Conservation (phyloP, 2,329 filamentous ascomycete genomes). For the Rachicladosporium sp. region DNA sequence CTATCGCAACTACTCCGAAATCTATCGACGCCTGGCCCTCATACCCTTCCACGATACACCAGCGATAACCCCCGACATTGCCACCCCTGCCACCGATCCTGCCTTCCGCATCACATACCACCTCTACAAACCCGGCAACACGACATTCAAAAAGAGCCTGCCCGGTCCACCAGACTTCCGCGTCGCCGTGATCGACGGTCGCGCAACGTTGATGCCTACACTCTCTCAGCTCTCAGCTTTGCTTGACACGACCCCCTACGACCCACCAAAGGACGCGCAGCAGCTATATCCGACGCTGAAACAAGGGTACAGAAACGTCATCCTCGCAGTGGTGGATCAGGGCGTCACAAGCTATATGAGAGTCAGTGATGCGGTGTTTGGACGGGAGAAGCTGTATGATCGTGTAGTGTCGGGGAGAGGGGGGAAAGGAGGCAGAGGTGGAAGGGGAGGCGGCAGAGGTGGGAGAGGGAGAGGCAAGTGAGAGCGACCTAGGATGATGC, state of each 20-base stretch:
- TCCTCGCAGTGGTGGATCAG: slow-evolving; percentile 79
- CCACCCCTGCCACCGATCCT: slow-evolving; percentile 18
- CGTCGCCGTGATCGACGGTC: slow-evolving; percentile 68
- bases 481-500: not conserved
- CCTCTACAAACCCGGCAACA: slow-evolving; percentile 60
- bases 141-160: slow-evolving; percentile 64
- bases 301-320: slow-evolving; percentile 70
- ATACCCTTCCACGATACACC: slow-evolving; percentile 58
- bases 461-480: slow-evolving; percentile 21
- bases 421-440: slow-evolving; percentile 20
- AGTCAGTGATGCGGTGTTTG: slow-evolving; percentile 69
- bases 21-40: slow-evolving; percentile 66
- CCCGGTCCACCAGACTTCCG: slow-evolving; percentile 73
- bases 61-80: slow-evolving; percentile 16
- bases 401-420: slow-evolving; percentile 31
- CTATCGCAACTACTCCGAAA: slow-evolving; percentile 46
- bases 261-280: slow-evolving; percentile 39
- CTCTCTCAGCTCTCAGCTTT: slow-evolving; percentile 59
- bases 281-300: slow-evolving; percentile 66
- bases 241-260: slow-evolving; percentile 60
- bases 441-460: slow-evolving; percentile 28
- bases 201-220: slow-evolving; percentile 58
- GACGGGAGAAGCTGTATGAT: slow-evolving; percentile 55
- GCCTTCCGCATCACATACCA: slow-evolving; percentile 67
- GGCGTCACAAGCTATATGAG: slow-evolving; percentile 81